Evolutionary conservation across 495 filamentous ascomycete genomes (phyloP).

Genomic region (Tuber microsphaerosporum): DNA sequence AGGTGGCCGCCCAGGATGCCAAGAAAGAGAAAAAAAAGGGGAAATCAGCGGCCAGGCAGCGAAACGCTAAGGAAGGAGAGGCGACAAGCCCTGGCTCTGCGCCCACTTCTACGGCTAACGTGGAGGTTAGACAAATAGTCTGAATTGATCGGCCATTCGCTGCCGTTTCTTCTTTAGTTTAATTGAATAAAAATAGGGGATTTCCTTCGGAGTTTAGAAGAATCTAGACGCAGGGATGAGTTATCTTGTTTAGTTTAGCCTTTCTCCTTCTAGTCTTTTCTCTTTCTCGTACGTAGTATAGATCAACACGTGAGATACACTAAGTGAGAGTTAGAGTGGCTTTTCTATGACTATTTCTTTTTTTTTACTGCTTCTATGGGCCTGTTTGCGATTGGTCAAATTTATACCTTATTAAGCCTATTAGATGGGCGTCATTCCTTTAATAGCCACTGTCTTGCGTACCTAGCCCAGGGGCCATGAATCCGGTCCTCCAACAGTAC

Average conservation of each 20-base stretch:
- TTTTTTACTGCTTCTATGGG: neutral
- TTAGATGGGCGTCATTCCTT: neutral
- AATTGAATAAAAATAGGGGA: neutral
- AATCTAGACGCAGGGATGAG: neutral
- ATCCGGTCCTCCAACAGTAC: neutral
- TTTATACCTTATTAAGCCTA: neutral
- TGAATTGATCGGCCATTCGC: neutral
- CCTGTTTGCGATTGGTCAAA: neutral
- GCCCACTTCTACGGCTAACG: neutral
- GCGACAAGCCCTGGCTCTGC: neutral
- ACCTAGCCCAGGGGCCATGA: neutral
- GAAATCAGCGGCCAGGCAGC: constrained; percentile 47
- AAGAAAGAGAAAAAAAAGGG: constrained; percentile 52
- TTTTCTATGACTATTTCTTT: neutral
- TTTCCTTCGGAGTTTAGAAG: neutral
- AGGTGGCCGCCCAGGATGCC: constrained; percentile 50
- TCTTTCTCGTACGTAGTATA: neutral
- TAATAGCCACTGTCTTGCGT: neutral
- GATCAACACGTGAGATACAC: neutral
- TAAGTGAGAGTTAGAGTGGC: neutral
- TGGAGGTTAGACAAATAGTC: constrained; percentile 16
- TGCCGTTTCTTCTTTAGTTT: neutral
- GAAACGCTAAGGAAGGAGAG: constrained; percentile 23
- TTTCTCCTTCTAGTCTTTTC: neutral
- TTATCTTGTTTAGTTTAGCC: neutral